Evolutionary conservation across 306 rosid genomes (phyloP).

Genomic region (Trichosanthes truncata): DNA sequence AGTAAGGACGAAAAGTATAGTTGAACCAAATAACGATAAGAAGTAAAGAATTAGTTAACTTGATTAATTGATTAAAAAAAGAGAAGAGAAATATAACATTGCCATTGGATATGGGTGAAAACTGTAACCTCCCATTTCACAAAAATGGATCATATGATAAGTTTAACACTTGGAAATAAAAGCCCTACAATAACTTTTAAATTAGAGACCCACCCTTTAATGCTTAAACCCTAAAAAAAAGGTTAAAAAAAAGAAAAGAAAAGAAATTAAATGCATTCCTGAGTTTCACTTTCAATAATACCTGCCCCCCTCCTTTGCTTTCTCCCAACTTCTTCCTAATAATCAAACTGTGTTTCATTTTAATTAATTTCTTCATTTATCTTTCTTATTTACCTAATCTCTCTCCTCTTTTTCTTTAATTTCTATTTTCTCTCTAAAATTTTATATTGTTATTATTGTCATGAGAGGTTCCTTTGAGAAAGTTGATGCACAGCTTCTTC

Average conservation of each 20-base stretch:
- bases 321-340: neutral
- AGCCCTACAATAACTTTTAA: neutral
- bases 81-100: too few species aligned
- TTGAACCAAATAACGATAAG: too few species aligned
- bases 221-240: neutral
- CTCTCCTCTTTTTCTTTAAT: neutral
- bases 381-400: neutral
- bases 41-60: too few species aligned
- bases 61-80: too few species aligned
- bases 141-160: neutral
- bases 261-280: neutral
- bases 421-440: neutral
- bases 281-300: neutral
- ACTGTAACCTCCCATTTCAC: too few species aligned
- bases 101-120: too few species aligned
- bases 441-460: neutral
- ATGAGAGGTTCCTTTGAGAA: constrained; percentile 40
- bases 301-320: neutral
- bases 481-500: constrained; percentile 48
- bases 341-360: neutral
- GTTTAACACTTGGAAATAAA: neutral
- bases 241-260: neutral
- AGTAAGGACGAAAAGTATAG: too few species aligned
- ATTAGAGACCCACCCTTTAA: neutral
- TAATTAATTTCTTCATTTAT: neutral